Percentiles rank a stretch among this genome's conserved stretches.
These are phyloP conservation scores for Fragosphaeria purpurea DNA, from an alignment of 2,329 filamentous ascomycete genomes.

Conservation along the genomic window DNA sequence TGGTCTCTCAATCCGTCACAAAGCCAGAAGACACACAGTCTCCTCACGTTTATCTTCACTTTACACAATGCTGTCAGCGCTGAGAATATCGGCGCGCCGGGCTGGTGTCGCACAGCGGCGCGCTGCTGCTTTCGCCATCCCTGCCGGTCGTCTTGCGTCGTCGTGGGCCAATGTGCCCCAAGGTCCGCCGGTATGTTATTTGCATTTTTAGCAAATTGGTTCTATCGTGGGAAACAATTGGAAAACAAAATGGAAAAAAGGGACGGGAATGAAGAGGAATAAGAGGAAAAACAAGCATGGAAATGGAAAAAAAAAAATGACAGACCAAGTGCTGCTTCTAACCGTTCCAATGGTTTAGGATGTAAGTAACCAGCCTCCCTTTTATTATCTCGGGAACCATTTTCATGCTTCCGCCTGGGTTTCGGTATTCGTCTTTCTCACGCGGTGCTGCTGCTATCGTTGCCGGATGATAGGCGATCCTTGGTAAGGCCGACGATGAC, in stretches of 20 bases:
- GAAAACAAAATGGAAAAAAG: neutral
- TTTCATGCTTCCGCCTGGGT: neutral
- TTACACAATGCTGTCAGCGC: slow-evolving; percentile 41
- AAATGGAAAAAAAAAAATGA: neutral
- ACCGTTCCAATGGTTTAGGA: slow-evolving; percentile 20
- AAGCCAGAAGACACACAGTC: no score
- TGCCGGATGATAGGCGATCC: slow-evolving; percentile 7
- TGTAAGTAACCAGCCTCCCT: slow-evolving; percentile 18
- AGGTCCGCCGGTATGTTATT: slow-evolving; percentile 73
- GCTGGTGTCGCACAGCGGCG: slow-evolving; percentile 29
- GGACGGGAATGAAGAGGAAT: neutral
- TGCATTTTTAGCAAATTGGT: neutral
- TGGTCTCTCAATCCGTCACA: no score
- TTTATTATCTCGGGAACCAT: neutral
- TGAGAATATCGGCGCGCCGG: slow-evolving; percentile 44
- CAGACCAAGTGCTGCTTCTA: neutral
- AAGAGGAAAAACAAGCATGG: neutral
- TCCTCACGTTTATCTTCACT: no score
- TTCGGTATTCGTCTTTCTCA: neutral
- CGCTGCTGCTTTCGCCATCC: slow-evolving; percentile 27
- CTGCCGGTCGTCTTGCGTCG: slow-evolving; percentile 51
- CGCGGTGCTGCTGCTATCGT: slow-evolving; percentile 2
- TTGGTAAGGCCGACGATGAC: slow-evolving; percentile 3
- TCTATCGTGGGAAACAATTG: slow-evolving; percentile 1
- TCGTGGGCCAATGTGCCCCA: slow-evolving; percentile 88